A percentile compares a stretch with the other conserved stretches of the same genome.
Conservation (phyloP, 495 filamentous ascomycete species). For the Antarctomyces pellizariae region DNA sequence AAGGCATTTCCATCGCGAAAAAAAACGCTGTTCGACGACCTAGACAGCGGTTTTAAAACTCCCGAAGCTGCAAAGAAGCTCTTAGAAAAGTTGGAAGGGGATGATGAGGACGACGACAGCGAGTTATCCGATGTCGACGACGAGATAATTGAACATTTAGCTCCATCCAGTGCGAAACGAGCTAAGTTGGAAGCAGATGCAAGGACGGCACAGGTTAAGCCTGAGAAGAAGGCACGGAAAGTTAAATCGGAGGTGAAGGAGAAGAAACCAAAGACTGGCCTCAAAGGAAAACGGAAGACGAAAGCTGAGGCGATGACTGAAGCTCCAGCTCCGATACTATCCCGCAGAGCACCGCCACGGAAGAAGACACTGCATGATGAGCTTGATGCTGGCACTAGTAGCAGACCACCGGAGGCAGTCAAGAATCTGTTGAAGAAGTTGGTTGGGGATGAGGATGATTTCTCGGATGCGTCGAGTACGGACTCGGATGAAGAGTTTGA, state of each 20-base stretch:
- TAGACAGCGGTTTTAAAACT: constrained; percentile 31
- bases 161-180: no score
- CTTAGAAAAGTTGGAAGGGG: constrained; percentile 24
- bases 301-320: no score
- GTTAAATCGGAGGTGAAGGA: constrained; percentile 8
- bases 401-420: constrained; percentile 26
- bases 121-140: constrained; percentile 10
- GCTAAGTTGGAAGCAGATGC: no score
- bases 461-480: no score
- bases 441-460: constrained; percentile 29
- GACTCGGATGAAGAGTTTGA: no score
- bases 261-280: no score
- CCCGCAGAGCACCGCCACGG: no score
- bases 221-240: constrained; percentile 6
- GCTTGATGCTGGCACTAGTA: constrained; percentile 32
- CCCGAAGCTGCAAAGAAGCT: constrained; percentile 25
- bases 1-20: constrained; percentile 19
- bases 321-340: no score
- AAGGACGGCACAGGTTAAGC: neutral
- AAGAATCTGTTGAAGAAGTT: constrained; percentile 22
- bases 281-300: constrained; percentile 6
- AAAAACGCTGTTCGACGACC: constrained; percentile 38
- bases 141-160: no score
- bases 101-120: constrained; percentile 26
- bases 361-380: constrained; percentile 43